Evolutionary conservation across 306 rosid species (phyloP).

Genomic region (Quillaja saponaria): DNA sequence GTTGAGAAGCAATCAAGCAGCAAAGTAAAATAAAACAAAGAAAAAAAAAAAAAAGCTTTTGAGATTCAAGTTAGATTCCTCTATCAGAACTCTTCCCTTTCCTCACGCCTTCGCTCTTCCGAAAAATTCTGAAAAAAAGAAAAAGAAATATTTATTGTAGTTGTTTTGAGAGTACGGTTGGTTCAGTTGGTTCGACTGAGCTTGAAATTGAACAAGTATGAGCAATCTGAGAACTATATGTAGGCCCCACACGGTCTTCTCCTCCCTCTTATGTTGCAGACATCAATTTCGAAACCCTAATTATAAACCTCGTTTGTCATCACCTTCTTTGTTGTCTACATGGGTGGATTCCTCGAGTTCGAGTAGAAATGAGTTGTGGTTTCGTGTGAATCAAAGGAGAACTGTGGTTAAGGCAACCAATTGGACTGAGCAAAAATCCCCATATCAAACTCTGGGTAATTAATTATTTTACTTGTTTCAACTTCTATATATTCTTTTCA

Average conservation of each 20-base stretch:
- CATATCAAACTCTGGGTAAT: conserved; percentile 88
- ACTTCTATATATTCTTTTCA: conserved; percentile 18
- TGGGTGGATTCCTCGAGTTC: conserved; percentile 42
- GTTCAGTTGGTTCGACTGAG: too few species aligned
- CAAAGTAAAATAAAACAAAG: too few species aligned
- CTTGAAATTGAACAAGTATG: conserved; percentile 38
- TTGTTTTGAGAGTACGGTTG: too few species aligned
- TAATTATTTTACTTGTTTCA: too few species aligned
- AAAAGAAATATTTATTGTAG: too few species aligned
- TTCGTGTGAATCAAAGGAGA: conserved; percentile 66
- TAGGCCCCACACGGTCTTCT: conserved; percentile 58
- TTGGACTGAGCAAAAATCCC: conserved; percentile 77
- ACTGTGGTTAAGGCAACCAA: conserved; percentile 61
- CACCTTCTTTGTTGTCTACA: conserved; percentile 36
- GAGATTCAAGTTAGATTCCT: too few species aligned
- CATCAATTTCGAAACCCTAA: conserved; percentile 61
- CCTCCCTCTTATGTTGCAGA: conserved; percentile 59
- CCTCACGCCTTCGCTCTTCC: too few species aligned
- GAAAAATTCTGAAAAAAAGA: too few species aligned
- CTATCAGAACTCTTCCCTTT: too few species aligned
- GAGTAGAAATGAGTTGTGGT: conserved; percentile 40
- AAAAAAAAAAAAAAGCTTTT: too few species aligned
- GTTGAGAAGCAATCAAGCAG: too few species aligned
- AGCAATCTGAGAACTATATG: conserved; percentile 63
- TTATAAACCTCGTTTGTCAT: conserved; percentile 36